Base-by-base conservation (phyloP, 352 stramenopile species). In the Pythium sp. region DNA sequence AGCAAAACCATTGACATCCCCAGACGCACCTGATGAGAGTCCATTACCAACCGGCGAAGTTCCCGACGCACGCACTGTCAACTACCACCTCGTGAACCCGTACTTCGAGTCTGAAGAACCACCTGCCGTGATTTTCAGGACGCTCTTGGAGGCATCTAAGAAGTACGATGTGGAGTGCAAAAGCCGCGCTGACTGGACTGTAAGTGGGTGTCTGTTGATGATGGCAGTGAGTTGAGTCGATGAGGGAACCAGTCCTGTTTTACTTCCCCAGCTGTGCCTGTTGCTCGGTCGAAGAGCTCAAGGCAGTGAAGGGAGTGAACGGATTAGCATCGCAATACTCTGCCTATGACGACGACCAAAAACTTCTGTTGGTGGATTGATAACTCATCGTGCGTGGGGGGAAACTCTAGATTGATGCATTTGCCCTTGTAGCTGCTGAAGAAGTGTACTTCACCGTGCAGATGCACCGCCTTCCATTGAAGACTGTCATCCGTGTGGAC, bases 41-140 rank as follows among this genome's bases (percentile, higher is more conserved):
- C 55, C 24, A 54, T 73, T 77, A 63, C 80, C 79, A 15, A 84
- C 56, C 69, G 80, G 74, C 67, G 77, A 87, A 46, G 76, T 92
- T 1, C 84, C 84, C 0, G 75, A 87, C 57, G 80, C 77, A 12
- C 38, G 38, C n/a, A 76, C 79, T 4, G 78, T 87, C 14, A 70
- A 64, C 20, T 92, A 87, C 59, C 79, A 72, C 57, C 73, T 84
- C 65, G 82, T 93, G 36, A 93, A 93, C 70, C 84, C 82, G 46
- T 86, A 73, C 72, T 93, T 93, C 57, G 84, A 93, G 75, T 93
- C 84, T 1, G 72, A 73, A n/a, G 74, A 80, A n/a, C 22, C 70
- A 34, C 63, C 82, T 8, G 54, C 69, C 4, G 72, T 81, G 20
- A 83, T 90, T 57, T 88, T 87, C 41, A 68, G 68, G 12, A 71